A percentile compares a stretch with the other conserved stretches of the same genome.
These are phyloP conservation scores for Tolypocladium nubicola DNA, from an alignment of 2,329 filamentous ascomycete species.

Conservation along the genomic window DNA sequence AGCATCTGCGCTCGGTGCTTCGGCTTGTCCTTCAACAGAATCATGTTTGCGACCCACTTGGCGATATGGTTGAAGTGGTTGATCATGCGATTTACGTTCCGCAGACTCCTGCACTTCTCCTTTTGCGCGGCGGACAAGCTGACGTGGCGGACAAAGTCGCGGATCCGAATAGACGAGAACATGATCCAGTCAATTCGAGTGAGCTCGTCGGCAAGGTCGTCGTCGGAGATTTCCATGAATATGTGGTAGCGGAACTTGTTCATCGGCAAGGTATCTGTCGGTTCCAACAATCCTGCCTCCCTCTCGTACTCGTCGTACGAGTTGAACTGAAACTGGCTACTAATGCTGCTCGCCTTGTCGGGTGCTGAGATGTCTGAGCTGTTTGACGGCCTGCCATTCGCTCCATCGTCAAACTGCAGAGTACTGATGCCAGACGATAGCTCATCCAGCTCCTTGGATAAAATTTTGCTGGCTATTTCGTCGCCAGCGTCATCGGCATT, in stretches of 20 bases:
- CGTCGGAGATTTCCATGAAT: slow-evolving; percentile 78
- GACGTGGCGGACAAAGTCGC: slow-evolving; percentile 87
- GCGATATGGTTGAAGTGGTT: slow-evolving; percentile 83
- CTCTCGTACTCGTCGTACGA: slow-evolving; percentile 71
- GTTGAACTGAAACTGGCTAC: slow-evolving; percentile 46
- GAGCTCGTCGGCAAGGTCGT: slow-evolving; percentile 80
- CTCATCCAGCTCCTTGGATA: slow-evolving; percentile 29
- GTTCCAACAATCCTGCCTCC: slow-evolving; percentile 62
- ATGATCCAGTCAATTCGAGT: slow-evolving; percentile 97
- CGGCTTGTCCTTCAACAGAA: slow-evolving; percentile 84
- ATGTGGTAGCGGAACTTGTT: slow-evolving; percentile 82
- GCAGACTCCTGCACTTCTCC: slow-evolving; percentile 64
- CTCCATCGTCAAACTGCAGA: slow-evolving; percentile 36
- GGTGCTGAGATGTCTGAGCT: slow-evolving; percentile 32
- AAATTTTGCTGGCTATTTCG: slow-evolving; percentile 20
- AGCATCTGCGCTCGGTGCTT: slow-evolving; percentile 87
- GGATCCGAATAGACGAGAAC: slow-evolving; percentile 88
- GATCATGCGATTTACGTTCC: slow-evolving; percentile 90
- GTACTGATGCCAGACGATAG: slow-evolving; percentile 32
- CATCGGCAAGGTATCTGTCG: slow-evolving; percentile 57
- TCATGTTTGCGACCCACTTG: slow-evolving; percentile 73
- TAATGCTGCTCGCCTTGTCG: slow-evolving; percentile 25
- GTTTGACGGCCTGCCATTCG: slow-evolving; percentile 31
- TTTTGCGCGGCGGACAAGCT: slow-evolving; percentile 62
- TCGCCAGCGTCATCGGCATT: slow-evolving; percentile 53